Evolutionary conservation across 768 basidiomycete genomes (phyloP), one percentile per base, ranked within the genome.

Genomic region (Boletus tomentosulus): DNA sequence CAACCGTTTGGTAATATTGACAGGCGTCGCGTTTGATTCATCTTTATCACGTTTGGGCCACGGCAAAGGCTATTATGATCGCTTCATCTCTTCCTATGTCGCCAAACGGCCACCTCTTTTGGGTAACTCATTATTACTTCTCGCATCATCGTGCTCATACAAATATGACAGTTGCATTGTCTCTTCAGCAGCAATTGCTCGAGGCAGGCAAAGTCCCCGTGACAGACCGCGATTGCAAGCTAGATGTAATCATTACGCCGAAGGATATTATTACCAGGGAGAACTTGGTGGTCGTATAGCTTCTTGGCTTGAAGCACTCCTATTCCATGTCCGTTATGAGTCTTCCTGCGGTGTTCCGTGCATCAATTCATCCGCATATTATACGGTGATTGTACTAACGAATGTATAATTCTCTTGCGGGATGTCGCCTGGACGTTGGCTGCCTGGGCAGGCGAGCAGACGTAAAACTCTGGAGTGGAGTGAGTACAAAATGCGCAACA

Each of bases 31-130:
- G 10, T 92, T 91, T 59, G 89, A 91, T 70, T 74, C 72, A 39
- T 78, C 78, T 15, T 66, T 85, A 50, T 82, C 82, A 46, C 83
- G 89, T 30, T 77, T 92, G 28, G 89, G 89, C 10, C 87, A 90
- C 58, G 89, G 89, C 24, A 92, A 87, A 67, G 89, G 89, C 6
- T 90, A 87, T 70, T 92, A 92, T 60, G 89, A 92, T 70, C 75
- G 78, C 13, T 92, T 88, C 69, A 73, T 92, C 34, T 69, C 81
- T 3, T 66, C 75, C 1, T 89, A 89, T 55, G 66, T 71, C 13
- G 71, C 70, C 50, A 72, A 73, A 25, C 71, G 72, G 54, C 70
- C 71, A 24, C 85, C 89, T 1, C 59, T 84, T 30, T 75, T 90
- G 50, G 82, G 89, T 89, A 58, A 54, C 74, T 60, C 54, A 48